Conservation (phyloP, 257 asterid species). For the Fraxinus pennsylvanica region DNA sequence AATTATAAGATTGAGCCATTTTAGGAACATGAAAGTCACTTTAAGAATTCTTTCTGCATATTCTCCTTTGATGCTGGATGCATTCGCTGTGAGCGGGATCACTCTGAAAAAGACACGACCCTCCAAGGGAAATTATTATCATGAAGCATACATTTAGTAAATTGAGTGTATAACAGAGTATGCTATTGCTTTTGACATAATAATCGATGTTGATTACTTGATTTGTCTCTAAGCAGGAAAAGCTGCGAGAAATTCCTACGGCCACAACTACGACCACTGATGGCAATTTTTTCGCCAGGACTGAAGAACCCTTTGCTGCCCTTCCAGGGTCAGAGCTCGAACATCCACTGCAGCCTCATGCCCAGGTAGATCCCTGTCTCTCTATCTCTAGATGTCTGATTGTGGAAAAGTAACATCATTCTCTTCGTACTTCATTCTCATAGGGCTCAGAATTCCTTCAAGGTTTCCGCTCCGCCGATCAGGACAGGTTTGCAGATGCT, state of each 20-base stretch:
- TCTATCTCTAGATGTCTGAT: slow-evolving; percentile 12
- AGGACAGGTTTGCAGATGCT: slow-evolving; percentile 70
- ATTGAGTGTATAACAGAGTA: slow-evolving; percentile 14
- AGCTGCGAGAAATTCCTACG: slow-evolving; percentile 89
- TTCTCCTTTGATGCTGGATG: slow-evolving; percentile 10
- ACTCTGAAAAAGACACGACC: slow-evolving; percentile 9
- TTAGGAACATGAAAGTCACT: not conserved
- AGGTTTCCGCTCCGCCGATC: slow-evolving; percentile 78
- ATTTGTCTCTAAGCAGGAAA: slow-evolving; percentile 56
- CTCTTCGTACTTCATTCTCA: slow-evolving; percentile 9
- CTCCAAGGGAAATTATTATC: slow-evolving; percentile 8
- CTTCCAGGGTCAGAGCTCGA: slow-evolving; percentile 92
- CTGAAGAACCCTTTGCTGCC: slow-evolving; percentile 60
- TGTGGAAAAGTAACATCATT: slow-evolving; percentile 19
- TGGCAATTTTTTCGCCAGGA: slow-evolving; percentile 57
- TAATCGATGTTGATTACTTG: slow-evolving; percentile 13
- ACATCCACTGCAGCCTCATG: slow-evolving; percentile 56
- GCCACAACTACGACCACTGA: slow-evolving; percentile 60
- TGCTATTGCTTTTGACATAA: slow-evolving; percentile 12
- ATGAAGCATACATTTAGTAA: not conserved
- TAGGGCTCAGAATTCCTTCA: slow-evolving; percentile 85
- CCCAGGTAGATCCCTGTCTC: slow-evolving; percentile 55
- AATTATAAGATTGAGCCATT: not conserved
- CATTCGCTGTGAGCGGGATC: not conserved
- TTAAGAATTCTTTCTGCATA: not conserved